A percentile compares a stretch with the other conserved stretches of the same genome.
Conservation (phyloP, 371 early-diverging fungal species). For the Mortierella sp. region DNA sequence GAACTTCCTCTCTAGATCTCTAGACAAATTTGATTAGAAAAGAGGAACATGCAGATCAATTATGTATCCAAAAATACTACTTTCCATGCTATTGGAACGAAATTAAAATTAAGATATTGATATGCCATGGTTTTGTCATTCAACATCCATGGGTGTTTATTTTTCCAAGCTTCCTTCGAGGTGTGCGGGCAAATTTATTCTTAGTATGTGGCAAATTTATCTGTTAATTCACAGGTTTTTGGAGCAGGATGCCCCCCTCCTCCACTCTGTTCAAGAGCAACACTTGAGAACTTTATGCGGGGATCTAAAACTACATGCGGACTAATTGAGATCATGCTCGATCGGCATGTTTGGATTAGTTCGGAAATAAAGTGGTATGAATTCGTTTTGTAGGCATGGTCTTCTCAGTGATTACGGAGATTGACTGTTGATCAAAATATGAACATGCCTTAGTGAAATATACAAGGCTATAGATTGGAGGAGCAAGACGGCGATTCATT, state of each 20-base stretch:
- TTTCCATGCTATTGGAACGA: too few relatives aligned
- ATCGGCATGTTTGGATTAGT: too few relatives aligned
- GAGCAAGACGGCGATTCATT: background rate
- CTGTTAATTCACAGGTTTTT: background rate
- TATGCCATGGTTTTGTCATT: background rate
- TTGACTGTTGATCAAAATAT: background rate
- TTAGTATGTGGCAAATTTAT: background rate
- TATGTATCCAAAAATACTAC: background rate
- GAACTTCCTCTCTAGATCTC: constrained; percentile 60
- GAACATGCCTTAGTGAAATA: background rate
- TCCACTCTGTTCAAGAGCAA: background rate
- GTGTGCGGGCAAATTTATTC: constrained; percentile 4
- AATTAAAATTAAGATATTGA: too few relatives aligned
- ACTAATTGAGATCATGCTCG: background rate
- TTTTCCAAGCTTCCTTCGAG: background rate
- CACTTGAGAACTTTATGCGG: background rate
- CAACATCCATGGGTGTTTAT: background rate
- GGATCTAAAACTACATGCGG: background rate
- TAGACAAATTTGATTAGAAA: constrained; percentile 16
- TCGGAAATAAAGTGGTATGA: too few relatives aligned
- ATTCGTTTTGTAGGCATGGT: too few relatives aligned
- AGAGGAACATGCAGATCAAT: background rate
- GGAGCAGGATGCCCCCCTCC: too few relatives aligned
- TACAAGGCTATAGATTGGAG: background rate
- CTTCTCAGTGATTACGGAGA: background rate